Evolutionary conservation across 352 stramenopile genomes (phyloP).

Genomic region (Globisporangium ultimum): DNA sequence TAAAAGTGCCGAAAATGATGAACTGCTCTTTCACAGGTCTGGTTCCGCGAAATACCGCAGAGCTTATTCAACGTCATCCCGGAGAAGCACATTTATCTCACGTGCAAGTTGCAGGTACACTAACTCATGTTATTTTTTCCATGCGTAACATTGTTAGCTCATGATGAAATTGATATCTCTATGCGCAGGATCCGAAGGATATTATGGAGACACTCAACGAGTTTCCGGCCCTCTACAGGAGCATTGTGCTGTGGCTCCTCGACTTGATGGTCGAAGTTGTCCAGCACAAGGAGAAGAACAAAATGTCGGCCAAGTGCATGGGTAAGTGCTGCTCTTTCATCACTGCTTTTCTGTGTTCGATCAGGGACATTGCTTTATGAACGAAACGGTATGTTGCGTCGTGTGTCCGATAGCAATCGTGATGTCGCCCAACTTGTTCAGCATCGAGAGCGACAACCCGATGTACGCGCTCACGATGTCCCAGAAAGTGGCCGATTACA

Average conservation of each 20-base stretch:
- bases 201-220: constrained; percentile 31
- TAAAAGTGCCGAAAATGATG: not conserved
- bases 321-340: constrained; percentile 27
- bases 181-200: constrained; percentile 27
- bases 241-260: constrained; percentile 66
- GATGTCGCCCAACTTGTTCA: constrained; percentile 77
- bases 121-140: not conserved
- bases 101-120: constrained; percentile 41
- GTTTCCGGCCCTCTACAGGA: constrained; percentile 36
- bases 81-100: constrained; percentile 54
- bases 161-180: not conserved
- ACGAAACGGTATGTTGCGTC: no score
- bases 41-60: constrained; percentile 75
- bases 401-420: constrained; percentile 38
- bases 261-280: constrained; percentile 69
- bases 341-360: not conserved
- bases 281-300: constrained; percentile 55
- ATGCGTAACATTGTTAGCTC: not conserved
- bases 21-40: constrained; percentile 36
- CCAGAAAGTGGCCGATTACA: constrained; percentile 71
- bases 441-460: constrained; percentile 55
- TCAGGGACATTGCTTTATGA: no score
- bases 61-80: constrained; percentile 68
- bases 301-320: constrained; percentile 81
- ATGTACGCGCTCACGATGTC: constrained; percentile 72